These are phyloP conservation scores for Backusella parvicylindrica DNA, from an alignment of 192 early-diverging fungal genomes.

Conservation along the genomic window DNA sequence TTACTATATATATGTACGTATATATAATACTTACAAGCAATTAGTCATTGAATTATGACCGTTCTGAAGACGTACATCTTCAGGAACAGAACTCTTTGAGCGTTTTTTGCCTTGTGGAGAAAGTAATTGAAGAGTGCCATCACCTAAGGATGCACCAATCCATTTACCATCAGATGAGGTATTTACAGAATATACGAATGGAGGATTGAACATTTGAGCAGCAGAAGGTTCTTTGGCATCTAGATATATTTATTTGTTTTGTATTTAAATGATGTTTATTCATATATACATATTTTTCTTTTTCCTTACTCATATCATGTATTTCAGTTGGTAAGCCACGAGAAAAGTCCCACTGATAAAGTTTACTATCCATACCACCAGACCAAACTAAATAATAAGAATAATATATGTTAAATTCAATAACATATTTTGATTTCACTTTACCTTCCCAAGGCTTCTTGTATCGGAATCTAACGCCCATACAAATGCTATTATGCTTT, in stretches of 20 bases:
- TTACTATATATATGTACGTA: neutral
- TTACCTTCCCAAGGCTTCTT: conserved; percentile 49
- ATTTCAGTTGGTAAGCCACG: conserved; percentile 32
- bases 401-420: neutral
- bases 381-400: conserved; percentile 34
- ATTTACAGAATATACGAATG: conserved; percentile 49
- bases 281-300: too few species aligned
- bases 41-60: conserved; percentile 27
- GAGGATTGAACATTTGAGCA: conserved; percentile 51
- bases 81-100: neutral
- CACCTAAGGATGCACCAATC: conserved; percentile 43
- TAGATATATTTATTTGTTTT: neutral
- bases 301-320: conserved; percentile 42
- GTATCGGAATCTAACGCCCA: conserved; percentile 44
- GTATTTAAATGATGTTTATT: too few species aligned
- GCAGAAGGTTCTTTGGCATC: conserved; percentile 18
- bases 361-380: conserved; percentile 49
- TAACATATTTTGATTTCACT: neutral
- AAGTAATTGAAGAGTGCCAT: conserved; percentile 41
- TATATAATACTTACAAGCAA: conserved; percentile 17
- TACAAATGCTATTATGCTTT: conserved; percentile 46
- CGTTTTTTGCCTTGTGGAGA: conserved; percentile 1
- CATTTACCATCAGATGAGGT: conserved; percentile 36
- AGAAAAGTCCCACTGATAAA: conserved; percentile 49
- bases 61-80: conserved; percentile 7